Evolutionary conservation across 1,139 yeast species (phyloP).

Genomic region (Fermentozyma sake): DNA sequence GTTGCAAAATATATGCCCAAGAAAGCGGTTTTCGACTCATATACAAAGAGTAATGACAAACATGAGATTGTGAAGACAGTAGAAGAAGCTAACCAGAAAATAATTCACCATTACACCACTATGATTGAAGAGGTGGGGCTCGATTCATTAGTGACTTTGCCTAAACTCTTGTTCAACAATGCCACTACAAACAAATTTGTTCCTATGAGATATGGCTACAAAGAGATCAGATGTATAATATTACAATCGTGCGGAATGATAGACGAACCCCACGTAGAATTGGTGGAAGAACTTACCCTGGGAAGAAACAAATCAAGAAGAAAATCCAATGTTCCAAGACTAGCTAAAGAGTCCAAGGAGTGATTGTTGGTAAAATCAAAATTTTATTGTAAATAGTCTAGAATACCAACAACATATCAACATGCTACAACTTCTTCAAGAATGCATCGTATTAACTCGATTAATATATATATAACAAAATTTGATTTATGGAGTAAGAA

Average conservation of each 20-base stretch:
- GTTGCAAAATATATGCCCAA: conserved; percentile 19
- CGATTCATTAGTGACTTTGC: conserved; percentile 21
- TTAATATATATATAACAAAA: no score
- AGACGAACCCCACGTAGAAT: no score
- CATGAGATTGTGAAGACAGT: conserved; percentile 9
- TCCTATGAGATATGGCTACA: conserved; percentile 26
- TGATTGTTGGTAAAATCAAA: no score
- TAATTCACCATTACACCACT: conserved; percentile 19
- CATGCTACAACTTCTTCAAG: no score
- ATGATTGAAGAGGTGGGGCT: conserved; percentile 22
- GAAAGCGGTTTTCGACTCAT: conserved; percentile 1
- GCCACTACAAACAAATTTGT: conserved; percentile 20
- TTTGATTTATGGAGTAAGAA: no score
- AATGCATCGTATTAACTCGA: no score
- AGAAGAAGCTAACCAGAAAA: conserved; percentile 18
- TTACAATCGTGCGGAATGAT: conserved; percentile 33
- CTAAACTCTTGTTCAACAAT: conserved; percentile 33
- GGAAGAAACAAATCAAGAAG: no score
- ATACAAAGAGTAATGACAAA: conserved; percentile 5
- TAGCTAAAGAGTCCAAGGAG: no score
- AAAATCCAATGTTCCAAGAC: no score
- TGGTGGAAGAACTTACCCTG: no score
- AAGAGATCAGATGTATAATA: conserved; percentile 32
- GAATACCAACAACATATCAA: no score
- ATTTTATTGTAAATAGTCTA: no score